phyloP scores from a whole-genome alignment of 306 rosid genomes.

The Boehmeria nivea region DNA sequence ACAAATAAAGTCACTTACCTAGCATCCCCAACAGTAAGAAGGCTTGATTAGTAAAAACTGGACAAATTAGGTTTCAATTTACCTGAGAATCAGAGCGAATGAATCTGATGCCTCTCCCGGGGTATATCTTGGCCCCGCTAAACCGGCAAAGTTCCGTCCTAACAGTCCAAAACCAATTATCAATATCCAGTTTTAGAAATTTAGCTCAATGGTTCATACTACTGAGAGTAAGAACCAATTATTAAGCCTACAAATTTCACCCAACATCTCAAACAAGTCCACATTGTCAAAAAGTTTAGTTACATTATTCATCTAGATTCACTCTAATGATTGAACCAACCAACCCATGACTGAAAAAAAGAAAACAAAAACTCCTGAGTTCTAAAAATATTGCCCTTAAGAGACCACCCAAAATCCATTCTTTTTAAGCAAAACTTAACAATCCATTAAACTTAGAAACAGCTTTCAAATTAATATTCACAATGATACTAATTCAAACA shows the following conservation, averaged over 20 bases:
- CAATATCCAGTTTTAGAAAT: constrained; percentile 1
- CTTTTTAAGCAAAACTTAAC: too few species aligned
- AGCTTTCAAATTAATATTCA: too few species aligned
- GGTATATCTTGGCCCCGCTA: constrained; percentile 86
- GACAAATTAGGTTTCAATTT: neutral
- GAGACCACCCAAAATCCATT: too few species aligned
- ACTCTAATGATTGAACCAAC: too few species aligned
- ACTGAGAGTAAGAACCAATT: neutral
- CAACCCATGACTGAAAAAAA: too few species aligned
- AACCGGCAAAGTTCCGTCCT: constrained; percentile 89
- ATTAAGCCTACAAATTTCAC: neutral
- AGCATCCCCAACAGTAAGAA: too few species aligned
- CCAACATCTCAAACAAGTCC: neutral
- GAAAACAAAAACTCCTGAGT: too few species aligned
- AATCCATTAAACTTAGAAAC: too few species aligned
- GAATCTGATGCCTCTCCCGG: constrained; percentile 79
- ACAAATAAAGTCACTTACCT: neutral
- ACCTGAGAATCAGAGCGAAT: constrained; percentile 89
- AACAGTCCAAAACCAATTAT: constrained; percentile 13
- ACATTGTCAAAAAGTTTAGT: too few species aligned
- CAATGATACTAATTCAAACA: too few species aligned
- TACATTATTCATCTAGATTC: too few species aligned
- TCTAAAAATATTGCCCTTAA: too few species aligned
- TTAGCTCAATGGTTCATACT: neutral
- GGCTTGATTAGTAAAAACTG: neutral